phyloP scores from a whole-genome alignment of 2,329 filamentous ascomycete species.

The Diplodia sapinea region DNA sequence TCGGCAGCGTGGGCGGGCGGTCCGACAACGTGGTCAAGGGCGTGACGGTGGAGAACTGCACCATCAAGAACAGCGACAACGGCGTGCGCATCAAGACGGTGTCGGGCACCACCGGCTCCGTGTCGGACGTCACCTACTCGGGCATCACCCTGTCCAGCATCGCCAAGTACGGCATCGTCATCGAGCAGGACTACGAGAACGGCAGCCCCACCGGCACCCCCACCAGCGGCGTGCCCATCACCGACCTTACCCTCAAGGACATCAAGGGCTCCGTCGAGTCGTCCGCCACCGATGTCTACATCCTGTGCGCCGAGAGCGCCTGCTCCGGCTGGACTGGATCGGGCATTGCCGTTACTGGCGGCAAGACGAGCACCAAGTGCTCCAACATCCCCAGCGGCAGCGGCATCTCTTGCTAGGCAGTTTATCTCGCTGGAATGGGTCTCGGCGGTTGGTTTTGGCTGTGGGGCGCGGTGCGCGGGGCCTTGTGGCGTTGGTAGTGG shows the following conservation, averaged over 20 bases:
- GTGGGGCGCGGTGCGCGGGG: too few species aligned
- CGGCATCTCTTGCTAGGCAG: not conserved
- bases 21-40: constrained; percentile 60
- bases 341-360: constrained; percentile 45
- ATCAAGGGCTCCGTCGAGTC: constrained; percentile 46
- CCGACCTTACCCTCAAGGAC: constrained; percentile 43
- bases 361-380: not conserved
- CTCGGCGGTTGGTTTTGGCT: too few species aligned
- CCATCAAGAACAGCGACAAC: constrained; percentile 60
- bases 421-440: too few species aligned
- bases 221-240: constrained; percentile 50
- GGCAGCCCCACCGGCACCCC: constrained; percentile 44
- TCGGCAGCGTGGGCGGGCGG: constrained; percentile 64
- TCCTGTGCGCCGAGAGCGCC: constrained; percentile 44
- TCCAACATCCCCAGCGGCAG: not conserved
- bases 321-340: constrained; percentile 49
- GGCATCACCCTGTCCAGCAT: constrained; percentile 50
- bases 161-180: constrained; percentile 51
- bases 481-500: too few species aligned
- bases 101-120: constrained; percentile 56
- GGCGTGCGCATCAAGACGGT: constrained; percentile 66
- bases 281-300: constrained; percentile 44
- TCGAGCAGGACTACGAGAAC: constrained; percentile 55
- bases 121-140: constrained; percentile 42
- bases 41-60: constrained; percentile 58